These are phyloP conservation scores for Hysterangium stoloniferum DNA, from an alignment of 768 basidiomycete species.

Conservation along the genomic window DNA sequence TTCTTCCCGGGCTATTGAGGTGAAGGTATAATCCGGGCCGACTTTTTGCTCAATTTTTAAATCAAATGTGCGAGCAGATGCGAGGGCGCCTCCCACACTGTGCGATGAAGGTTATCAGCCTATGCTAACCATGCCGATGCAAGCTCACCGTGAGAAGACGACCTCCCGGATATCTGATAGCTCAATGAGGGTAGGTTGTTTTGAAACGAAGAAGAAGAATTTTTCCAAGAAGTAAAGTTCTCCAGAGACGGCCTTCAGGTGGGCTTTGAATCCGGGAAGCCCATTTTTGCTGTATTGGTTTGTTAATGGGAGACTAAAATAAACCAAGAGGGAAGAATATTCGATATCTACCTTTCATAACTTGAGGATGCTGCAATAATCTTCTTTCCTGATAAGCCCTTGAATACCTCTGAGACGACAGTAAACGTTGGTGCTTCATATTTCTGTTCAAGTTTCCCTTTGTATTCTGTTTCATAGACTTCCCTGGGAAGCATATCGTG, in stretches of 20 bases:
- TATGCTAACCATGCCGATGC: neutral
- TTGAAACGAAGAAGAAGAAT: constrained; percentile 96
- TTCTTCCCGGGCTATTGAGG: constrained; percentile 93
- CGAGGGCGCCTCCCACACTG: constrained; percentile 79
- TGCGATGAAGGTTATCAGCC: neutral
- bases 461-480: constrained; percentile 56
- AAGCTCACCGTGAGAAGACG: constrained; percentile 67
- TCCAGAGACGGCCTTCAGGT: constrained; percentile 93
- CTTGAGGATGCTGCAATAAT: constrained; percentile 81
- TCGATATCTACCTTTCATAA: constrained; percentile 41
- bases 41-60: constrained; percentile 80
- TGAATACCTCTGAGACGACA: constrained; percentile 91
- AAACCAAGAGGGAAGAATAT: neutral
- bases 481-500: constrained; percentile 38
- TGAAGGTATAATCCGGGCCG: constrained; percentile 83
- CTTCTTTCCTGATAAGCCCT: constrained; percentile 83
- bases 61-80: constrained; percentile 90
- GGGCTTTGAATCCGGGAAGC: constrained; percentile 93
- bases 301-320: neutral
- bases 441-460: constrained; percentile 79
- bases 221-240: constrained; percentile 98
- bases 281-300: constrained; percentile 60
- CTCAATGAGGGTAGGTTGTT: constrained; percentile 86
- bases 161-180: constrained; percentile 85
- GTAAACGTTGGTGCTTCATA: constrained; percentile 96